A percentile compares a stretch with the other conserved stretches of the same genome.
These are phyloP conservation scores for Eustoma russellianum DNA, from an alignment of 257 asterid genomes.

Conservation along the genomic window DNA sequence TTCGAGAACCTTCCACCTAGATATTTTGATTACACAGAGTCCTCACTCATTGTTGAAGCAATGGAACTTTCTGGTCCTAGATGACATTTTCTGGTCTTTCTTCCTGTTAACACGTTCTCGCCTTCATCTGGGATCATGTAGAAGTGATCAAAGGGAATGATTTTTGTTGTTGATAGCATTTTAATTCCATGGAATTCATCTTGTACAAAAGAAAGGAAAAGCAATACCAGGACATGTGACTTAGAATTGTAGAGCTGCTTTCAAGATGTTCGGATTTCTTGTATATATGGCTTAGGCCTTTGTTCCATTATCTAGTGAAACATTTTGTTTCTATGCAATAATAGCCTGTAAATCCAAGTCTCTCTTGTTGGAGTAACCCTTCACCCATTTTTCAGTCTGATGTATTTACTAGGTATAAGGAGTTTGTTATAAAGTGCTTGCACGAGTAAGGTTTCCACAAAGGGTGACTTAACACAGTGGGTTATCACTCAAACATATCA, in stretches of 20 bases:
- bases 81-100: conserved; percentile 25
- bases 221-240: conserved; percentile 12
- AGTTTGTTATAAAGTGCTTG: no score
- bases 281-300: background rate
- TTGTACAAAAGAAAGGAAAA: conserved; percentile 31
- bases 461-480: no score
- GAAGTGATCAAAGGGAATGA: conserved; percentile 3
- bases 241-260: no score
- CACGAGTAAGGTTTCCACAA: no score
- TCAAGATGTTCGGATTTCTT: conserved; percentile 4
- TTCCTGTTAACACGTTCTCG: background rate
- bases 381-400: no score
- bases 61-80: conserved; percentile 96
- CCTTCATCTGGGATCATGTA: background rate
- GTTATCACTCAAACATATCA: no score
- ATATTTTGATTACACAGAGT: conserved; percentile 66
- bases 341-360: no score
- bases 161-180: conserved; percentile 34
- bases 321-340: no score
- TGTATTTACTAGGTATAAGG: no score
- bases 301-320: no score
- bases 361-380: no score
- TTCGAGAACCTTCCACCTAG: conserved; percentile 49
- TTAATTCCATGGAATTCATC: conserved; percentile 10
- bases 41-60: conserved; percentile 74